A percentile compares a stretch with the other conserved stretches of the same genome.
Evolutionary conservation across 2,329 filamentous ascomycete genomes (phyloP).

Genomic region (Emergomyces africanus): DNA sequence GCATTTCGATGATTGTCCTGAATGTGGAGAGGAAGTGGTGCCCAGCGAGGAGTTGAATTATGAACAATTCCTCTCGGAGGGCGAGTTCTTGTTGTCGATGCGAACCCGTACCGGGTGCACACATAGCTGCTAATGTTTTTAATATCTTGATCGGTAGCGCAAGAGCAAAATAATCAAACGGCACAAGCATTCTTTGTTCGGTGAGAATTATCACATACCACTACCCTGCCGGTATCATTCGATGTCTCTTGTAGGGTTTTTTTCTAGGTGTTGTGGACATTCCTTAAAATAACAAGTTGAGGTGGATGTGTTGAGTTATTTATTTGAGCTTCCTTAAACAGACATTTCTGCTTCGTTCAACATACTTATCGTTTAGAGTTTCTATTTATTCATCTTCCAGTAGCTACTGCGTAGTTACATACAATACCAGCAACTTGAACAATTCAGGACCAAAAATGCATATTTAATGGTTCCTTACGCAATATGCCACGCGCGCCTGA

Average conservation of each 20-base stretch:
- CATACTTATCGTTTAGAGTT: neutral
- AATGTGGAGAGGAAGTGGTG: slow-evolving; percentile 10
- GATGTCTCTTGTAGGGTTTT: too few relatives aligned
- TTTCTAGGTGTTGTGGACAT: too few relatives aligned
- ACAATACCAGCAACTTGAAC: too few relatives aligned
- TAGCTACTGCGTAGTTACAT: too few relatives aligned
- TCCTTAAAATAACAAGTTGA: too few relatives aligned
- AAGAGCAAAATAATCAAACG: neutral
- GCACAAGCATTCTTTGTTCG: neutral
- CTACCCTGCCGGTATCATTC: neutral
- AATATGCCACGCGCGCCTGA: too few relatives aligned
- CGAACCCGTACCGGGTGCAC: neutral
- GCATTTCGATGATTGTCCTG: slow-evolving; percentile 11
- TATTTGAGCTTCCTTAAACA: too few relatives aligned
- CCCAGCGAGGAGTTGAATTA: slow-evolving; percentile 1
- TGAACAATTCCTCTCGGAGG: neutral
- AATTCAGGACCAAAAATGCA: neutral
- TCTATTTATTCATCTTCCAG: neutral
- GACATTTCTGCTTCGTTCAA: too few relatives aligned
- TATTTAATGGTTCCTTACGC: neutral
- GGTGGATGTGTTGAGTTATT: too few relatives aligned
- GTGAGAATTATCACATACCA: neutral
- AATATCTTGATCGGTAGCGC: neutral
- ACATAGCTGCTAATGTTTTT: neutral
- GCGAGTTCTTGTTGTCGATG: slow-evolving; percentile 8